Conservation (phyloP, 768 basidiomycete species). For the Hygrophorus russula region DNA sequence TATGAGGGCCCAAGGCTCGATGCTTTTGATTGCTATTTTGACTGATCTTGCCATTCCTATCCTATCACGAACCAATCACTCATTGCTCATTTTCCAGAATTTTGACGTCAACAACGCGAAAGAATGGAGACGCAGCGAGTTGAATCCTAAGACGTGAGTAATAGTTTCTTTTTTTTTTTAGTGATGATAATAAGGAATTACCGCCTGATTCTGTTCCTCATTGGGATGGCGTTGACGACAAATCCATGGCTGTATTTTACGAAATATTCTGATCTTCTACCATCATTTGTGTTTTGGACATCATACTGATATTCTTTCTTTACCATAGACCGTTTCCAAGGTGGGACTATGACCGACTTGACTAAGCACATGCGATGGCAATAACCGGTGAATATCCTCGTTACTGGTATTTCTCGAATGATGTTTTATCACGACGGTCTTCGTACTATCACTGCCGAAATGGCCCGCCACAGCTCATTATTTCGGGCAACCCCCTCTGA, state of each 20-base stretch:
- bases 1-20: conserved; percentile 64
- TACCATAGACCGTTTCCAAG: not conserved
- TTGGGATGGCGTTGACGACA: conserved; percentile 49
- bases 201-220: conserved; percentile 54
- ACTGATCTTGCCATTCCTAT: conserved; percentile 33
- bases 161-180: conserved; percentile 10
- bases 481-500: conserved; percentile 78
- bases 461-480: conserved; percentile 87
- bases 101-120: not conserved
- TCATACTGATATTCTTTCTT: not conserved
- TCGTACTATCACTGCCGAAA: conserved; percentile 79
- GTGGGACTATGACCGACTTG: conserved; percentile 3
- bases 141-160: conserved; percentile 20
- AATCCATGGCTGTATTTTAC: conserved; percentile 73
- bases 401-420: conserved; percentile 32
- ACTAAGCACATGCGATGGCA: not conserved
- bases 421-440: conserved; percentile 91
- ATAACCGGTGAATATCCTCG: conserved; percentile 5
- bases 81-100: conserved; percentile 3
- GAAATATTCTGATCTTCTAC: conserved; percentile 37
- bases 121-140: not conserved
- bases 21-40: conserved; percentile 55
- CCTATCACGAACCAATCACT: conserved; percentile 2
- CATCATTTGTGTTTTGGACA: not conserved
- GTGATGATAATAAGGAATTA: conserved; percentile 74